phyloP scores from a whole-genome alignment of 805 yeast species.

The Teunomyces pallodes region DNA sequence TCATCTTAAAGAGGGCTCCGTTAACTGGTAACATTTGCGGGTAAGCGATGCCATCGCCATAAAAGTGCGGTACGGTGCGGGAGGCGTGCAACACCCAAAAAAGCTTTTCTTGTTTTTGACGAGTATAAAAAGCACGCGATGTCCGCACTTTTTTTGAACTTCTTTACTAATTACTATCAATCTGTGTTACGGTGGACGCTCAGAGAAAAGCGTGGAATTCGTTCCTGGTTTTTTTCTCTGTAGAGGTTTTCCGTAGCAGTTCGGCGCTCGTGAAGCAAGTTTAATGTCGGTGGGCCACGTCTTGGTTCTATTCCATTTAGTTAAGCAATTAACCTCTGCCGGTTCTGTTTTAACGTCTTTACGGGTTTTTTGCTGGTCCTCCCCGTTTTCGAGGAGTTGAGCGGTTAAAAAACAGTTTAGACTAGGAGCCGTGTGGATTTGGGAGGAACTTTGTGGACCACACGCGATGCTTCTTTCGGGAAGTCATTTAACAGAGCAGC shows the following conservation, averaged over 20 bases:
- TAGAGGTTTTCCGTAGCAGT: constrained; percentile 46
- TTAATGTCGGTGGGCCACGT: constrained; percentile 15
- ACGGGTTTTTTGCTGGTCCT: constrained; percentile 34
- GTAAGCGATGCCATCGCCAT: constrained; percentile 6
- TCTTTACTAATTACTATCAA: constrained; percentile 30
- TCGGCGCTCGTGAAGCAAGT: constrained; percentile 77
- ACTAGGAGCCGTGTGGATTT: constrained; percentile 19
- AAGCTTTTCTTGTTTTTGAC: not conserved
- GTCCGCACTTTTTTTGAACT: constrained; percentile 6
- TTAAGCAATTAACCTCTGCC: constrained; percentile 17
- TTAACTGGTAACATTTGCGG: constrained; percentile 7
- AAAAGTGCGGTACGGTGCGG: no score
- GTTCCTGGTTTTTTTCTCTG: constrained; percentile 19
- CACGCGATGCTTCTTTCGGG: constrained; percentile 19
- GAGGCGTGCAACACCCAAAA: no score
- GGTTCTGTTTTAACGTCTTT: constrained; percentile 20
- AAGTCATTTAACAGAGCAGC: constrained; percentile 72
- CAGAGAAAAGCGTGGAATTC: constrained; percentile 37
- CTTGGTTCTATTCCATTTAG: constrained; percentile 11
- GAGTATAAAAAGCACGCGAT: constrained; percentile 9
- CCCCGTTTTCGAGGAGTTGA: constrained; percentile 44
- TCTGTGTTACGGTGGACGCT: constrained; percentile 54
- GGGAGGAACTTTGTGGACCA: constrained; percentile 7
- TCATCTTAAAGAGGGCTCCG: constrained; percentile 15
- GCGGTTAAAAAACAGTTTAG: constrained; percentile 28